Evolutionary conservation across 306 rosid species (phyloP).

Genomic region (Nissolia schottii): DNA sequence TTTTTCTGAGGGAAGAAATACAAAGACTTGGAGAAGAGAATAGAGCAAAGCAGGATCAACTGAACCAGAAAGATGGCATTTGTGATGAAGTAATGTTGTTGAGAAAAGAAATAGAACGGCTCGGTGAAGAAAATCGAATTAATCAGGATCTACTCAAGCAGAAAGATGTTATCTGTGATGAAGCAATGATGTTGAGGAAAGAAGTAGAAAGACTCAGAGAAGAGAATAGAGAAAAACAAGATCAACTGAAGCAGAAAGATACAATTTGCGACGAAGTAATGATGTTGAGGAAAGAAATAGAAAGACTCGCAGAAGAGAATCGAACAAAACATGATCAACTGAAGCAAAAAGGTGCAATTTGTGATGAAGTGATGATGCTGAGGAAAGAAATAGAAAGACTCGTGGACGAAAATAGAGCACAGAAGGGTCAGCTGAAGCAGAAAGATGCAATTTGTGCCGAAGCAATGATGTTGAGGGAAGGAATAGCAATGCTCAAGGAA

Average conservation of each 20-base stretch:
- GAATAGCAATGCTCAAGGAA: constrained; percentile 36
- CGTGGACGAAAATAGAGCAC: constrained; percentile 45
- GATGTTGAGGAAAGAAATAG: constrained; percentile 41
- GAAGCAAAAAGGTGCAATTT: background rate
- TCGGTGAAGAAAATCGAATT: constrained; percentile 41
- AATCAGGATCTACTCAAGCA: constrained; percentile 31
- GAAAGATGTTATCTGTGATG: background rate
- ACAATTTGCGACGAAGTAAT: constrained; percentile 26
- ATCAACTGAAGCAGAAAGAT: constrained; percentile 16
- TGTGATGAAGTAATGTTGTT: constrained; percentile 36
- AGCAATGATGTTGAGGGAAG: constrained; percentile 35
- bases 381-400: background rate
- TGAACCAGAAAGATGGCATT: constrained; percentile 13
- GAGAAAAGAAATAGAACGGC: constrained; percentile 42
- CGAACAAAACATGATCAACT: constrained; percentile 31
- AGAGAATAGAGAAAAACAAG: constrained; percentile 41
- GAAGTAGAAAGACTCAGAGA: constrained; percentile 40
- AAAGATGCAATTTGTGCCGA: too few species aligned
- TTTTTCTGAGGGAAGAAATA: constrained; percentile 39
- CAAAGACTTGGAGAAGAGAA: constrained; percentile 45
- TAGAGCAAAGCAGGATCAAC: constrained; percentile 29
- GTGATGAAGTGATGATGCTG: constrained; percentile 21
- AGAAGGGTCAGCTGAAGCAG: constrained; percentile 42
- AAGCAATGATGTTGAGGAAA: constrained; percentile 39
- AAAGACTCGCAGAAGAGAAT: constrained; percentile 47